A percentile compares a stretch with the other conserved stretches of the same genome.
phyloP scores from a whole-genome alignment of 345 rosid genomes.

The Hibiscus mutabilis region DNA sequence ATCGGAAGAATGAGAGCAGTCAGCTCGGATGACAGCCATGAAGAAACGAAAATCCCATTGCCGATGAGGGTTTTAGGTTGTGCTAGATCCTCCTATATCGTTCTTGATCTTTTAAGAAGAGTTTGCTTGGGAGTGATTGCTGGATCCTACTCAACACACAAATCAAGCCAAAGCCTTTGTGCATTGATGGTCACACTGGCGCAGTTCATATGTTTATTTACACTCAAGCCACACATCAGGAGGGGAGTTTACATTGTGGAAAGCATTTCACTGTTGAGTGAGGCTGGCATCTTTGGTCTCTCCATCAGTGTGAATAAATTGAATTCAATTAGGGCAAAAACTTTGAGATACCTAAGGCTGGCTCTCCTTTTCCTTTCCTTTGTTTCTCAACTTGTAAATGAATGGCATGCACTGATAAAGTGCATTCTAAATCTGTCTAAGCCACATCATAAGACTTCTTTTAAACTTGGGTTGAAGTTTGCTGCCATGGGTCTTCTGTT shows the following conservation, averaged over 20 bases:
- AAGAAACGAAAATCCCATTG: constrained; percentile 25
- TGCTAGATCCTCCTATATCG: constrained; percentile 38
- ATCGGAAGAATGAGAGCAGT: constrained; percentile 46
- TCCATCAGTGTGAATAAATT: constrained; percentile 19
- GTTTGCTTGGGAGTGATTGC: constrained; percentile 33
- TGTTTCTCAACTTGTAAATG: constrained; percentile 34
- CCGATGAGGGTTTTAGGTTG: constrained; percentile 28
- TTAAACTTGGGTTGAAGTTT: constrained; percentile 29
- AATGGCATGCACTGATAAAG: constrained; percentile 37
- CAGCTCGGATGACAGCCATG: constrained; percentile 41
- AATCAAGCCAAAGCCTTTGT: constrained; percentile 25
- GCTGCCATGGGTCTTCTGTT: constrained; percentile 39
- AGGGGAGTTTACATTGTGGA: constrained; percentile 39
- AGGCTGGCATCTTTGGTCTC: constrained; percentile 29
- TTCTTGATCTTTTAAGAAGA: constrained; percentile 44
- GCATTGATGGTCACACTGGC: constrained; percentile 35
- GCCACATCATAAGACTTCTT: constrained; percentile 28
- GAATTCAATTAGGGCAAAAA: constrained; percentile 16
- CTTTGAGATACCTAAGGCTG: constrained; percentile 30
- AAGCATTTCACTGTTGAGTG: constrained; percentile 36
- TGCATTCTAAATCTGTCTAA: constrained; percentile 26
- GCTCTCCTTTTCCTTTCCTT: constrained; percentile 38
- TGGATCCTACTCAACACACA: constrained; percentile 25
- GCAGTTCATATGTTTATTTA: constrained; percentile 30
- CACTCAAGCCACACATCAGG: constrained; percentile 35